Evolutionary conservation across 2,329 filamentous ascomycete species (phyloP), one percentile per base, ranked within the genome.

Genomic region (Ilyonectria robusta): DNA sequence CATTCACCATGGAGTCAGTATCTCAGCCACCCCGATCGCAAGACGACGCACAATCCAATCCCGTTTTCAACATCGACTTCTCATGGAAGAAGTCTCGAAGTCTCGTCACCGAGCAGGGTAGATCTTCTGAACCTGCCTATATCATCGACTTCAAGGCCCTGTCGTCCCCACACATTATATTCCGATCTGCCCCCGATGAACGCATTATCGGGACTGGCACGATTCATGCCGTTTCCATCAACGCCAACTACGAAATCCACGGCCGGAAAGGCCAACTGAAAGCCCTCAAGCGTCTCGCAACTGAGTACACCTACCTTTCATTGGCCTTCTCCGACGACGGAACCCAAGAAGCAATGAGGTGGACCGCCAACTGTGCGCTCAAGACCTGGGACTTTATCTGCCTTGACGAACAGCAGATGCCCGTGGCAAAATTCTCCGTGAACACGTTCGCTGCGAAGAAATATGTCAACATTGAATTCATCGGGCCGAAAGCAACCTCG

Each of bases 351-450:
- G 59, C 72, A 8, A 75, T 75, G 72, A 70, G 58, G 15, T 75
- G 72, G 72, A 57, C 66, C 1, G 72, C 69, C 40, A 35, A 21
- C 0, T 57, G 58, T 11, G 58, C 55, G 48, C 71, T 75, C 56
- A 74, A 70, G 65, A 70, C 57, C 6, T 75, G 72, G 72, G 65
- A 72, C 33, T 75, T 75, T 37, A 68, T 67, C 42, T 75, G 72
- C 7, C 56, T 71, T 4, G 70, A 72, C 8, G 70, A 71, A 46
- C 59, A 74, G 23, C 47, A 62, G 17, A 46, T 62, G 42, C 69
- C 72, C 2, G 72, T 75, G 1, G 72, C 72, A 17, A 71, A 53
- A n/a, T 75, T 74, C 54, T 65, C 69, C 0, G 65, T 72, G 4
- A 67, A 68, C 26, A 19, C 29, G 2, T 74, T 67, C 59, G 60